Evolutionary conservation across 306 rosid species (phyloP).

Genomic region (Glycyrrhiza uralensis): DNA sequence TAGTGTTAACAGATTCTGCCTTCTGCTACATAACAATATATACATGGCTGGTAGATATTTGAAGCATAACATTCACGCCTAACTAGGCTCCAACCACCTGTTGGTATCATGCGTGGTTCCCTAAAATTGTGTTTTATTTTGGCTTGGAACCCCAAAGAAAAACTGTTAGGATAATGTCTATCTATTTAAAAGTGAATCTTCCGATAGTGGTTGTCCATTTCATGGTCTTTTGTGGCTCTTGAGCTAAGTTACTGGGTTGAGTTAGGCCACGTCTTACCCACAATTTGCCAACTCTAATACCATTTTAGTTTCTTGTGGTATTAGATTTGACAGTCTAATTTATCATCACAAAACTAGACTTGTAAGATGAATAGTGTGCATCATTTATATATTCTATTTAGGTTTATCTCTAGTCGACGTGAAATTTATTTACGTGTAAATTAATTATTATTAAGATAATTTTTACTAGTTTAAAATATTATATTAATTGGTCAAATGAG

Average conservation of each 20-base stretch:
- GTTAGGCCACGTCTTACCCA: neutral
- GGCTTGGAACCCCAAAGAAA: neutral
- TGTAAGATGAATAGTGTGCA: too few species aligned
- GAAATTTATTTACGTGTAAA: too few species aligned
- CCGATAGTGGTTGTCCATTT: conserved; percentile 29
- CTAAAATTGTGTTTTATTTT: neutral
- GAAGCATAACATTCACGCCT: conserved; percentile 14
- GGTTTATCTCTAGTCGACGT: too few species aligned
- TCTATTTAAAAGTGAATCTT: conserved; percentile 24
- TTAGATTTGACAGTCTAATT: too few species aligned
- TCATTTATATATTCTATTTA: too few species aligned
- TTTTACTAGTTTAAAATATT: too few species aligned
- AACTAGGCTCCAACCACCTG: conserved; percentile 21
- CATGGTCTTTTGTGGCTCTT: conserved; percentile 21
- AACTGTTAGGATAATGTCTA: conserved; percentile 13
- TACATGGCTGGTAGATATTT: conserved; percentile 12
- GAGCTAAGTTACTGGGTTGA: neutral
- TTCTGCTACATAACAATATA: conserved; percentile 24
- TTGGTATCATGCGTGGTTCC: conserved; percentile 9
- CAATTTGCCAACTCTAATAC: neutral
- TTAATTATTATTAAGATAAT: too few species aligned
- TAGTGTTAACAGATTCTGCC: conserved; percentile 3
- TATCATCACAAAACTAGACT: too few species aligned
- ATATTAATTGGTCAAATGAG: too few species aligned
- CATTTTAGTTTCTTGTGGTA: too few species aligned